A percentile compares a stretch with the other conserved stretches of the same genome.
Evolutionary conservation across 2,329 filamentous ascomycete genomes (phyloP).

Genomic region (Phialemonium atrogriseum): DNA sequence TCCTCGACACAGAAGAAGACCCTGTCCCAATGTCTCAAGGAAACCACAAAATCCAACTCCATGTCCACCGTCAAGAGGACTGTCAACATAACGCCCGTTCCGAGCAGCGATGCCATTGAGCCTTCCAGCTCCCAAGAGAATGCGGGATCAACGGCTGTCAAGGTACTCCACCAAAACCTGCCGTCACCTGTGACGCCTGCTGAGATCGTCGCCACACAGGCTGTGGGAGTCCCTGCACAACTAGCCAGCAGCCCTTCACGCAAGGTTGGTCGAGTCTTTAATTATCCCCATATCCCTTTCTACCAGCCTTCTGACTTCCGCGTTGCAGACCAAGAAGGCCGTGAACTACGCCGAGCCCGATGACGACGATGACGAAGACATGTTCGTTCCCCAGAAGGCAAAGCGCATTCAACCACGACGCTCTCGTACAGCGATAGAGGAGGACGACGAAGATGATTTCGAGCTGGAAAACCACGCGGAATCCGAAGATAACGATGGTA

Average conservation of each 20-base stretch:
- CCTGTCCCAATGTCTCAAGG: slow-evolving; percentile 31
- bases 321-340: slow-evolving; percentile 38
- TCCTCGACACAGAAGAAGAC: slow-evolving; percentile 16
- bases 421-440: slow-evolving; percentile 54
- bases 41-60: slow-evolving; percentile 38
- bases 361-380: slow-evolving; percentile 68
- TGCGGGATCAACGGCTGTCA: slow-evolving; percentile 34
- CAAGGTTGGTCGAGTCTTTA: slow-evolving; percentile 50
- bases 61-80: slow-evolving; percentile 28
- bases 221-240: slow-evolving; percentile 32
- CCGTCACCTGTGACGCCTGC: slow-evolving; percentile 30
- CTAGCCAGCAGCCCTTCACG: slow-evolving; percentile 72
- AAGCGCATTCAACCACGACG: slow-evolving; percentile 30
- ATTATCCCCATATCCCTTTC: background rate
- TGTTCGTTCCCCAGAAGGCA: slow-evolving; percentile 43
- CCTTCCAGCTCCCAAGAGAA: slow-evolving; percentile 63
- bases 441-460: slow-evolving; percentile 66
- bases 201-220: slow-evolving; percentile 31
- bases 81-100: slow-evolving; percentile 58
- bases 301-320: background rate
- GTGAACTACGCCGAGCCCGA: slow-evolving; percentile 84
- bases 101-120: slow-evolving; percentile 69
- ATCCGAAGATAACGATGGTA: slow-evolving; percentile 56
- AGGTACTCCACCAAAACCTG: slow-evolving; percentile 46
- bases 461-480: slow-evolving; percentile 50